Base-by-base conservation (phyloP, 2,329 filamentous ascomycete species). In the Aspergillus awamori region DNA sequence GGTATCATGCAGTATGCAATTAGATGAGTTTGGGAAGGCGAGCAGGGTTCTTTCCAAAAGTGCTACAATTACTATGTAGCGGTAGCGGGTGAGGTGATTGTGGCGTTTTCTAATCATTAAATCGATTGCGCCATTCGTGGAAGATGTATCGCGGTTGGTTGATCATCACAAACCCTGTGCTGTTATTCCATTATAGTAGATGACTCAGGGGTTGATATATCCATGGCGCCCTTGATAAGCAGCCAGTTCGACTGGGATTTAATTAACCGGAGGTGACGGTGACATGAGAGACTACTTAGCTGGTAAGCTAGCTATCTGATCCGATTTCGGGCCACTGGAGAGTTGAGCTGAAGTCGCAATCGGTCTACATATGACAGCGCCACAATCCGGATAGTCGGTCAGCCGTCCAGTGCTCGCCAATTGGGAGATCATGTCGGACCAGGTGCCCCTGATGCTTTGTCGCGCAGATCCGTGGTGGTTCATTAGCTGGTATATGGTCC, bases 241-340 rank as follows among this genome's bases (percentile, higher is more conserved):
- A 10, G 13, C 20, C 33, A 36, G 33, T 11, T 36, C n/a, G 26
- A 51, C 47, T 33, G 26, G 47, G 47, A 33, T 51, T 51, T 6
- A 55, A 26, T 41, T 55, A 45, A 17, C 53, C 53, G 53, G 53
- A 55, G 36, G 53, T 11, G 28, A 51, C 47, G 28, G 28, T 51
- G 47, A 17, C 47, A 51, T 51, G 47, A 51, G 15, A 17, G 17
- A 10, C 20, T 17, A n/a, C n/a, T 13, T 5, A 41, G 26, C 33
- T 36, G 13, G 33, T 4, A 13, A 36, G 11, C 33, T 13, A 36
- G 41, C 41, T 45, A 45, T 24, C 20, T 13, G 17, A 22, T 13
- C 20, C 41, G 4, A 13, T 22, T 26, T 20, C 8, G 47, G 15
- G 33, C 11, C 33, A 5, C 11, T 36, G 33, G 5, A 36, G 11